Percentiles rank a stretch among this genome's conserved stretches.
Evolutionary conservation across 164 flowering plant species (phyloP).

Genomic region (Aristolochia contorta): DNA sequence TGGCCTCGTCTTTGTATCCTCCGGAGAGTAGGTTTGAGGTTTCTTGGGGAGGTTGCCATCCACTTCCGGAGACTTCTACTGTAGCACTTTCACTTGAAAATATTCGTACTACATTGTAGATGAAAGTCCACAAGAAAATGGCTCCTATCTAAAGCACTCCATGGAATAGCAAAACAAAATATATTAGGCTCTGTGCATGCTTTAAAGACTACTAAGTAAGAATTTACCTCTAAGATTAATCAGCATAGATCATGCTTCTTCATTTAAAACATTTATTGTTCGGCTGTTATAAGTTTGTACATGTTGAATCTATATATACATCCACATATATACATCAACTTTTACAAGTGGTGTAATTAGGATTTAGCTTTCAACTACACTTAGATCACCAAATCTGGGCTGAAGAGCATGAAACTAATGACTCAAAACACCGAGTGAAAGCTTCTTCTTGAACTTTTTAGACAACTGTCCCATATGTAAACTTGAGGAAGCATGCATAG

Average conservation of each 20-base stretch:
- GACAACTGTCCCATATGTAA: background rate
- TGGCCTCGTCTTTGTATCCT: constrained; percentile 20
- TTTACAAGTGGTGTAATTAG: background rate
- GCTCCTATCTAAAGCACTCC: constrained; percentile 47
- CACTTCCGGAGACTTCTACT: constrained; percentile 10
- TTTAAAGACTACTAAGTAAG: background rate
- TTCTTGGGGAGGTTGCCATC: constrained; percentile 15
- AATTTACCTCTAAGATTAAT: background rate
- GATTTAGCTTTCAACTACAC: background rate
- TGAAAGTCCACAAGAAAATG: constrained; percentile 61
- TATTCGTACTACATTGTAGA: constrained; percentile 46
- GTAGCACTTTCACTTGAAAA: constrained; percentile 18
- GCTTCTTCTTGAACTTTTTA: background rate
- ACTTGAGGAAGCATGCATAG: background rate
- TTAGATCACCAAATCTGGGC: background rate
- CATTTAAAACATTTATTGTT: background rate
- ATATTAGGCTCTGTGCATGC: background rate
- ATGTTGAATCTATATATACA: too few species aligned
- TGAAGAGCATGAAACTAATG: background rate
- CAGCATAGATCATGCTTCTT: background rate
- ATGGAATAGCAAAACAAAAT: background rate
- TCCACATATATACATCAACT: too few species aligned
- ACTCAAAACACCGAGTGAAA: background rate
- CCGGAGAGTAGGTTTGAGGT: constrained; percentile 8
- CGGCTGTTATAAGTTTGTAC: too few species aligned